A percentile compares a stretch with the other conserved stretches of the same genome.
Conservation (phyloP, 176 grass and related monocot genomes). For the Lolium rigidum region DNA sequence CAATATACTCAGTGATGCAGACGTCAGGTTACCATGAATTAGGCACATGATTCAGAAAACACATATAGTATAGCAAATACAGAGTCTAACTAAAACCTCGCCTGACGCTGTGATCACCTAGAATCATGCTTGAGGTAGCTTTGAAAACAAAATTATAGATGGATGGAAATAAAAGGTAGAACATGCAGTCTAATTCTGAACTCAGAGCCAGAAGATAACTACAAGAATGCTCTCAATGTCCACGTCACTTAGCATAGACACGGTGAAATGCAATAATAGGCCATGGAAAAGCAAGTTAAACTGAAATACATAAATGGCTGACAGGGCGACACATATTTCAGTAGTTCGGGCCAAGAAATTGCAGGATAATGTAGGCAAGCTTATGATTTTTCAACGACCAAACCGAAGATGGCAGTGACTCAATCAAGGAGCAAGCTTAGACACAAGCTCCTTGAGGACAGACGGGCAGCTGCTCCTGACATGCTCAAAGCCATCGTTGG, state of each 20-base stretch:
- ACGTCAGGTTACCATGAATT: background rate
- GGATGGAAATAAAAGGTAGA: background rate
- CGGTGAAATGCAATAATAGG: too few relatives aligned
- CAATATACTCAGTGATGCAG: background rate
- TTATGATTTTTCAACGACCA: background rate
- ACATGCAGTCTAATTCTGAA: background rate
- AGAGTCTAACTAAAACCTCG: background rate
- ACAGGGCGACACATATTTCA: background rate
- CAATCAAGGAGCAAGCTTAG: background rate
- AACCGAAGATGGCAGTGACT: background rate
- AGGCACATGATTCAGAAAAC: background rate
- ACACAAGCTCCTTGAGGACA: background rate
- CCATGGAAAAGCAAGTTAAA: background rate
- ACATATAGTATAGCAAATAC: background rate
- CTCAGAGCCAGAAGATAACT: background rate
- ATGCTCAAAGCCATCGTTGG: background rate
- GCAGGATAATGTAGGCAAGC: background rate
- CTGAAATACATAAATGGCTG: background rate
- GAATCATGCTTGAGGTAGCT: background rate
- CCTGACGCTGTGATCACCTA: background rate
- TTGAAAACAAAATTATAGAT: background rate
- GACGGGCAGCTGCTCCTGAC: background rate
- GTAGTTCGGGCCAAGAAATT: background rate
- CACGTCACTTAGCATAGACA: too few relatives aligned
- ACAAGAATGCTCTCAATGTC: background rate